phyloP scores from a whole-genome alignment of 2,329 filamentous ascomycete genomes.

The Fusarium clavum region DNA sequence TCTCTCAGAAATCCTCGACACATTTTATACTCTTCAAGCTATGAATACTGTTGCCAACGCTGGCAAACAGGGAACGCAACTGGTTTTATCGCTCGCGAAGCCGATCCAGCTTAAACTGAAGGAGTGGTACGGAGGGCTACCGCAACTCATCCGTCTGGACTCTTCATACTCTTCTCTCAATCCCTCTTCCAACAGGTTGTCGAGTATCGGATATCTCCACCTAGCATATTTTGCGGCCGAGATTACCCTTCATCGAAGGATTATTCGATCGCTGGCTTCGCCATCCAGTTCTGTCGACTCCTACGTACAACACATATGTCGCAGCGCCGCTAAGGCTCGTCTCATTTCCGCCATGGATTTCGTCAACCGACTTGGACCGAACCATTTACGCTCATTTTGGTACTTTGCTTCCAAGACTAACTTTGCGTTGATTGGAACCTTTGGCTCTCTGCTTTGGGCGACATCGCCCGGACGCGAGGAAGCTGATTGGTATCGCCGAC shows the following conservation, averaged over 20 bases:
- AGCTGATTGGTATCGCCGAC: constrained; percentile 88
- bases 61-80: constrained; percentile 75
- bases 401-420: constrained; percentile 89
- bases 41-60: constrained; percentile 75
- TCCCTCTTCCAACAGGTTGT: constrained; percentile 60
- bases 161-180: constrained; percentile 57
- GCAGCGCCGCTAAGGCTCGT: constrained; percentile 91
- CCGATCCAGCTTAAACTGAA: constrained; percentile 85
- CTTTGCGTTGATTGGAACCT: constrained; percentile 94
- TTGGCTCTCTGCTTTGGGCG: constrained; percentile 89
- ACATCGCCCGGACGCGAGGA: constrained; percentile 89
- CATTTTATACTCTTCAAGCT: constrained; percentile 84
- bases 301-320: constrained; percentile 91
- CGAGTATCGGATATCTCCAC: constrained; percentile 81
- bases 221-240: constrained; percentile 94
- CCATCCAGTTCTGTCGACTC: constrained; percentile 67
- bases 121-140: constrained; percentile 82
- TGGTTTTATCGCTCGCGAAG: constrained; percentile 81
- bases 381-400: constrained; percentile 93
- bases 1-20: constrained; percentile 82
- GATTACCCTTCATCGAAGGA: constrained; percentile 91
- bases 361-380: constrained; percentile 88
- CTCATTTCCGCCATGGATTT: constrained; percentile 98
- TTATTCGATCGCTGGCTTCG: constrained; percentile 79
- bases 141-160: constrained; percentile 74